These are phyloP conservation scores for Drosera capensis DNA, from an alignment of 148 eudicot species.

Conservation along the genomic window DNA sequence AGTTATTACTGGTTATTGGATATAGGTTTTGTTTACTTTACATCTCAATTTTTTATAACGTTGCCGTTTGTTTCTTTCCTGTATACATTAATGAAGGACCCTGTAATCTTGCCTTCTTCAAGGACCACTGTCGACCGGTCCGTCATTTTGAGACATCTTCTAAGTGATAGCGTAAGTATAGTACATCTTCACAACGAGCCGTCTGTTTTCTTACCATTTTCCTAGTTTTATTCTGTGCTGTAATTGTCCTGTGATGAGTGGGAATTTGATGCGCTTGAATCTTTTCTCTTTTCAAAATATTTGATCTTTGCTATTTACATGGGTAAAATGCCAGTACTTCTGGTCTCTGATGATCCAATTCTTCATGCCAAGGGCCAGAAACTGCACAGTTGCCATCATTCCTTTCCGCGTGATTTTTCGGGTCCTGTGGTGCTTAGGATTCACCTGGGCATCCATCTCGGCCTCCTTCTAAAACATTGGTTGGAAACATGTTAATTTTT, in stretches of 20 bases:
- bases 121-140: slow-evolving; percentile 70
- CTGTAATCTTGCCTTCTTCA: slow-evolving; percentile 90
- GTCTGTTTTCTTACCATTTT: slow-evolving; percentile 2
- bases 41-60: background rate
- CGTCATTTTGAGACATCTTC: slow-evolving; percentile 94
- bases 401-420: no score
- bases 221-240: background rate
- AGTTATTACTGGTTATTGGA: background rate
- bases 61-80: slow-evolving; percentile 18
- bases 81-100: slow-evolving; percentile 95
- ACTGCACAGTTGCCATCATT: no score
- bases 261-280: background rate
- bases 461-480: no score
- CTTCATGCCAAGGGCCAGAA: no score
- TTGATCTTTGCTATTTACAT: no score
- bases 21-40: background rate
- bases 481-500: no score
- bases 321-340: no score
- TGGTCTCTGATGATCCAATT: no score
- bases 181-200: background rate
- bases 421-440: no score
- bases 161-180: slow-evolving; percentile 56
- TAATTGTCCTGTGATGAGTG: background rate
- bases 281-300: background rate
- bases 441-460: no score